A percentile compares a stretch with the other conserved stretches of the same genome.
These are phyloP conservation scores for Tranzscheliella williamsii DNA, from an alignment of 1,284 basidiomycete species.

Conservation along the genomic window DNA sequence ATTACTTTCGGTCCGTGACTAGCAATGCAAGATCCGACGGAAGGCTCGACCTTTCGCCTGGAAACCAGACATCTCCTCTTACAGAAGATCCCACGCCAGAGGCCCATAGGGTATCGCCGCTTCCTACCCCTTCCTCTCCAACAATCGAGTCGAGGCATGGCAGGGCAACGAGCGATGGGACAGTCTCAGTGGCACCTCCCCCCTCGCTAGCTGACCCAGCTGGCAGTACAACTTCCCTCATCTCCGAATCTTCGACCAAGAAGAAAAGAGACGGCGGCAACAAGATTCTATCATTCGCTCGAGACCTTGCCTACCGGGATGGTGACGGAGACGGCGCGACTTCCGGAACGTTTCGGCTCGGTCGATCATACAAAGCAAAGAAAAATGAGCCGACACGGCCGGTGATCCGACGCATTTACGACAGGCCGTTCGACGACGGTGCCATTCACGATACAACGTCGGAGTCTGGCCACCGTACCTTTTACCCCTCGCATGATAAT, in stretches of 20 bases:
- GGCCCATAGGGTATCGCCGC: too few relatives aligned
- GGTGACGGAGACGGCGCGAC: constrained; percentile 3
- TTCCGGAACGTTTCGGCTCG: constrained; percentile 15
- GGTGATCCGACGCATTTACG: constrained; percentile 32
- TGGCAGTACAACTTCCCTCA: constrained; percentile 15
- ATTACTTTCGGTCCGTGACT: too few relatives aligned
- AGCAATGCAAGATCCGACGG: too few relatives aligned
- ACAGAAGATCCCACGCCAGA: too few relatives aligned
- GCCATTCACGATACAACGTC: constrained; percentile 2
- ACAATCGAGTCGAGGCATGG: constrained; percentile 8
- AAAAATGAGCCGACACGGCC: constrained; percentile 12
- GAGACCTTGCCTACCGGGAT: constrained; percentile 16
- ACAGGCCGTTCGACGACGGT: constrained; percentile 16
- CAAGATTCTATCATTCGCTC: constrained; percentile 31
- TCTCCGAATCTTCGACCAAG: constrained; percentile 23
- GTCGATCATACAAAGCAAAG: constrained; percentile 17
- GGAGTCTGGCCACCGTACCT: too few relatives aligned
- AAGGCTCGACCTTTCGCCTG: too few relatives aligned
- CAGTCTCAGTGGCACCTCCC: constrained; percentile 9
- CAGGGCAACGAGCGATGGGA: constrained; percentile 18
- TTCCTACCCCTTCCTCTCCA: too few relatives aligned
- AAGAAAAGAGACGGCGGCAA: constrained; percentile 22
- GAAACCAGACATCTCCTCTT: too few relatives aligned
- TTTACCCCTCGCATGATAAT: too few relatives aligned
- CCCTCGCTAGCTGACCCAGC: constrained; percentile 1